A percentile compares a stretch with the other conserved stretches of the same genome.
Conservation (phyloP, 805 yeast genomes). For the Millerago galiae region DNA sequence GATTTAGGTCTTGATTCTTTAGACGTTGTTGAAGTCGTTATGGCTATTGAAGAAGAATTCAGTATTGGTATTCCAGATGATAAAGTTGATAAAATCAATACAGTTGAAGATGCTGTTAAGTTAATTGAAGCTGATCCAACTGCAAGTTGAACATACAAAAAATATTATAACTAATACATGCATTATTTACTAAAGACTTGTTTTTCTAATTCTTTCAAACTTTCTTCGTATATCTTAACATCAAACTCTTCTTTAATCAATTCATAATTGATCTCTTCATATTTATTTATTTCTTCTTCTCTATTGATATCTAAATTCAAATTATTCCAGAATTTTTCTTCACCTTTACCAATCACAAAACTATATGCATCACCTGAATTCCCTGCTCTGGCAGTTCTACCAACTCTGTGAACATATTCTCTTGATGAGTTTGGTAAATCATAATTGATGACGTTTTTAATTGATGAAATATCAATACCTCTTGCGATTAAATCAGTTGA, state of each 20-base stretch:
- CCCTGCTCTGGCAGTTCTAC: constrained; percentile 95
- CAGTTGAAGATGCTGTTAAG: constrained; percentile 80
- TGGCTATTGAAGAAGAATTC: constrained; percentile 67
- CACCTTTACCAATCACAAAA: constrained; percentile 72
- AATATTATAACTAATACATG: constrained; percentile 4
- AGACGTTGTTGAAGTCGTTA: constrained; percentile 65
- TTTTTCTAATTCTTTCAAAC: constrained; percentile 38
- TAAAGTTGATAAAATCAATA: constrained; percentile 79
- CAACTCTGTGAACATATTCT: constrained; percentile 93
- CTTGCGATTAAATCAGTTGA: constrained; percentile 95
- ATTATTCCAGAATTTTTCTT: constrained; percentile 54
- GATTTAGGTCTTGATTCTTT: constrained; percentile 68
- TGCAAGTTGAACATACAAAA: constrained; percentile 13
- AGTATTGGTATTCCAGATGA: constrained; percentile 69
- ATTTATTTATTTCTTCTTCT: constrained; percentile 31
- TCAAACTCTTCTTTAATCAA: constrained; percentile 8
- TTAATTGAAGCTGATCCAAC: constrained; percentile 41
- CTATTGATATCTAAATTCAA: constrained; percentile 49
- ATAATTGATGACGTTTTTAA: constrained; percentile 78
- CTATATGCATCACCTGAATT: constrained; percentile 69
- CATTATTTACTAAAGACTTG: constrained; percentile 27
- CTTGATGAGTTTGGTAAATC: constrained; percentile 84
- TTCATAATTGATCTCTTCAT: constrained; percentile 20
- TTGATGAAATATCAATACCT: constrained; percentile 76
- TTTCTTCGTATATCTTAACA: constrained; percentile 34